These are phyloP conservation scores for Sarocladium kiliense DNA, from an alignment of 2,329 filamentous ascomycete genomes.

Conservation along the genomic window DNA sequence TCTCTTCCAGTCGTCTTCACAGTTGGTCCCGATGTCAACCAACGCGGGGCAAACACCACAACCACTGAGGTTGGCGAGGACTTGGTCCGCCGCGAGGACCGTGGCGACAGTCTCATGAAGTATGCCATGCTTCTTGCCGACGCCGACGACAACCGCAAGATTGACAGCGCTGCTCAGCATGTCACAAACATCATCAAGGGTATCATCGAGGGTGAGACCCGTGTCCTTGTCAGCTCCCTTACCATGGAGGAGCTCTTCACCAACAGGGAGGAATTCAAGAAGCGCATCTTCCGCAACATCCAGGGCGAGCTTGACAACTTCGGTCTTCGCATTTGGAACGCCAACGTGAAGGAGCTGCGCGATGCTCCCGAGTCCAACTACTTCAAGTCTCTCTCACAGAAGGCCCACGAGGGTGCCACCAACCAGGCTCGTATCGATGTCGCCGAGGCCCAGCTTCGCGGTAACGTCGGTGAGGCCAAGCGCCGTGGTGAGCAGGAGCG, in stretches of 20 bases:
- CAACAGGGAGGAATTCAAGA: constrained; percentile 71
- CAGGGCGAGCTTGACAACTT: constrained; percentile 77
- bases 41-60: constrained; percentile 40
- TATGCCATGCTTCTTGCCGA: constrained; percentile 77
- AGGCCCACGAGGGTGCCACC: constrained; percentile 78
- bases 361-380: constrained; percentile 79
- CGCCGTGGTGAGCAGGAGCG: constrained; percentile 77
- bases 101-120: constrained; percentile 65
- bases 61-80: constrained; percentile 15
- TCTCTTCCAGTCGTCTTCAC: constrained; percentile 80
- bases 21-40: constrained; percentile 71
- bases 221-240: constrained; percentile 79
- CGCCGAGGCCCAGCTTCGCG: constrained; percentile 57
- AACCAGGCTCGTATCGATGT: constrained; percentile 72
- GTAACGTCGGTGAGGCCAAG: constrained; percentile 72
- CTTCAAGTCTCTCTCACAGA: constrained; percentile 75
- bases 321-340: constrained; percentile 65
- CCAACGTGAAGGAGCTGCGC: constrained; percentile 79
- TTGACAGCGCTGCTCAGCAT: constrained; percentile 43
- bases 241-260: constrained; percentile 91
- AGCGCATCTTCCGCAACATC: constrained; percentile 68
- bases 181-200: constrained; percentile 83
- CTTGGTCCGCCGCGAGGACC: constrained; percentile 37
- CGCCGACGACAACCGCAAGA: constrained; percentile 47
- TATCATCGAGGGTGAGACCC: constrained; percentile 84